Evolutionary conservation across 2,329 filamentous ascomycete genomes (phyloP).

Genomic region (Metarhizium album): DNA sequence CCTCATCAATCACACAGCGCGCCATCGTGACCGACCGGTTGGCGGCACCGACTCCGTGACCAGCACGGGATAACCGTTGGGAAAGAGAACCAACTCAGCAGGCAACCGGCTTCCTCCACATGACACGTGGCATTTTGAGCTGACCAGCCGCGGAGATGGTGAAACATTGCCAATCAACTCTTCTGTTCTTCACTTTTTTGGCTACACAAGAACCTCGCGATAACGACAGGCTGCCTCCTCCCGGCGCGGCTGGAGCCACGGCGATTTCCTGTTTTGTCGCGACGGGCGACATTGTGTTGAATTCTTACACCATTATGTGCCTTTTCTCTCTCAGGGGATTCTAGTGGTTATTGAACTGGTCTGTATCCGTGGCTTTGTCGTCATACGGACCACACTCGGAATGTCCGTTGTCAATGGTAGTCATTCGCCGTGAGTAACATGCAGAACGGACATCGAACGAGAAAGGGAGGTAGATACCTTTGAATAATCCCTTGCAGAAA

Average conservation of each 20-base stretch:
- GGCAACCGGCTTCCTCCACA: neutral
- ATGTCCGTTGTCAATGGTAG: neutral
- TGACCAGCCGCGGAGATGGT: neutral
- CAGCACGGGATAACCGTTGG: neutral
- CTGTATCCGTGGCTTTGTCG: neutral
- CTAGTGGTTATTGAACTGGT: neutral
- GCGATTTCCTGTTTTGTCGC: neutral
- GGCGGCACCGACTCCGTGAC: neutral
- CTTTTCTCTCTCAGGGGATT: neutral
- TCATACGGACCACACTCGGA: neutral
- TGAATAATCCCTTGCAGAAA: neutral
- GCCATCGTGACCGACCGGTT: neutral
- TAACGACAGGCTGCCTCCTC: neutral
- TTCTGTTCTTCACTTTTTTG: neutral
- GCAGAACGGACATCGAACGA: neutral
- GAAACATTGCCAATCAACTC: neutral
- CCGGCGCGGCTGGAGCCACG: neutral
- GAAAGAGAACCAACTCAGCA: neutral
- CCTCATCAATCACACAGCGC: neutral
- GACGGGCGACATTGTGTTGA: neutral
- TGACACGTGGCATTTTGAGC: neutral
- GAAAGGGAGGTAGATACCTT: neutral
- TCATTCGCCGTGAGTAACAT: neutral
- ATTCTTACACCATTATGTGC: neutral
- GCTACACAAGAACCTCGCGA: neutral